Base-by-base conservation (phyloP, 352 stramenopile species). In the Globisporangium uncinulatum region DNA sequence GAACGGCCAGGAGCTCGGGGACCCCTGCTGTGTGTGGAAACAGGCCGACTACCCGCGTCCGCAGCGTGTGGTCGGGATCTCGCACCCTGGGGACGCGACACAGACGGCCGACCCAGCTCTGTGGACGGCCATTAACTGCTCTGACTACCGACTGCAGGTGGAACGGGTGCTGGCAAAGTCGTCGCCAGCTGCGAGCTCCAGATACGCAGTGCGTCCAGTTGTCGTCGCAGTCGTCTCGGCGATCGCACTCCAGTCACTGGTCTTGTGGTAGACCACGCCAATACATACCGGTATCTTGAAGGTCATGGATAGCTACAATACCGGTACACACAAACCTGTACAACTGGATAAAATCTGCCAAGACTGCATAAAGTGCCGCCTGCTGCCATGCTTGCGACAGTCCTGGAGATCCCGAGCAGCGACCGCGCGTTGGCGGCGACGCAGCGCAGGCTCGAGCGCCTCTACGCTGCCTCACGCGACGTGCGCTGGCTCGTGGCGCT, bases 1-100 rank as follows among this genome's bases (percentile, higher is more conserved):
- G 13, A 86, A 86, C 60, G 76, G 76, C n/a, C 56, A 81, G 52
- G 76, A 86, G 43, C 66, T 86, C 11, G 76, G 76, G 17, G 76
- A 86, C 49, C 76, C 75, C 15, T 63, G 67, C 58, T 86, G 76
- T 36, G 51, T 51, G 19, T 90, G 73, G 68, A 55, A 44, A 3
- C 52, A 63, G 39, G 60, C 63, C 6, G 20, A 39, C 17, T 67
- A 71, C 43, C 41, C 21, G n/a, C 53, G 31, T 19, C 44, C 64
- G 19, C 50, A 57, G 24, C 66, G 61, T n/a, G 57, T 59, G 19
- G 17, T 21, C 7, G 57, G 34, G n/a, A 36, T 74, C 10, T 69
- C 67, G 8, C 48, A 74, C 31, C 63, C 62, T 6, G 45, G 51
- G 6, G 56, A 70, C 31, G 32, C 53, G 1, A 44, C 43, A 0